Evolutionary conservation across 2,329 filamentous ascomycete species (phyloP).

Genomic region (Ophiostoma montium): DNA sequence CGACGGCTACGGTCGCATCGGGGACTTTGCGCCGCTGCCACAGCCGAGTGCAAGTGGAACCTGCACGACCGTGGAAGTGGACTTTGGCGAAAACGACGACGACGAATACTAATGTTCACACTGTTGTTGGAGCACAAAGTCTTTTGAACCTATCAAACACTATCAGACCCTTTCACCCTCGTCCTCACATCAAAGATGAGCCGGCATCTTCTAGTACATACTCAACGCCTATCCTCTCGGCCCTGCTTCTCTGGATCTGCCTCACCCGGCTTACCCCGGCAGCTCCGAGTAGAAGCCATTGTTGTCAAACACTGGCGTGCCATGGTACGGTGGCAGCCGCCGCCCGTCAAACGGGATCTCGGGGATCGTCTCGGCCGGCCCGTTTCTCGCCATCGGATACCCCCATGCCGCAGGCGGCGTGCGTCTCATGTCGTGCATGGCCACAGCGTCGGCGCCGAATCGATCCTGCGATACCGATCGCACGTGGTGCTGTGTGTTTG

Average conservation of each 20-base stretch:
- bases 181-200: too few relatives aligned
- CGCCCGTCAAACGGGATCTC: conserved; percentile 14
- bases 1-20: conserved; percentile 16
- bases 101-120: not conserved
- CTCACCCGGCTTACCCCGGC: too few relatives aligned
- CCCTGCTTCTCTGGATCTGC: too few relatives aligned
- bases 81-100: not conserved
- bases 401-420: conserved; percentile 4
- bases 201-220: too few relatives aligned
- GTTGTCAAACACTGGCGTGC: conserved; percentile 6
- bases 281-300: conserved; percentile 10
- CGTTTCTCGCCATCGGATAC: not conserved
- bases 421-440: conserved; percentile 12
- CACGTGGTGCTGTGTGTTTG: not conserved
- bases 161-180: too few relatives aligned
- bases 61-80: not conserved
- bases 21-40: not conserved
- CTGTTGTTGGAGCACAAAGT: too few relatives aligned
- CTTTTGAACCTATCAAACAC: too few relatives aligned
- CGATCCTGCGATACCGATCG: not conserved
- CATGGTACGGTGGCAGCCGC: conserved; percentile 10
- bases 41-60: not conserved
- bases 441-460: conserved; percentile 8
- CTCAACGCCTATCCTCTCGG: too few relatives aligned
- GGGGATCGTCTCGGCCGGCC: conserved; percentile 1